Evolutionary conservation across 2,329 filamentous ascomycete species (phyloP), one percentile per base, ranked within the genome.

Genomic region (Colletotrichum gloeosporioides): DNA sequence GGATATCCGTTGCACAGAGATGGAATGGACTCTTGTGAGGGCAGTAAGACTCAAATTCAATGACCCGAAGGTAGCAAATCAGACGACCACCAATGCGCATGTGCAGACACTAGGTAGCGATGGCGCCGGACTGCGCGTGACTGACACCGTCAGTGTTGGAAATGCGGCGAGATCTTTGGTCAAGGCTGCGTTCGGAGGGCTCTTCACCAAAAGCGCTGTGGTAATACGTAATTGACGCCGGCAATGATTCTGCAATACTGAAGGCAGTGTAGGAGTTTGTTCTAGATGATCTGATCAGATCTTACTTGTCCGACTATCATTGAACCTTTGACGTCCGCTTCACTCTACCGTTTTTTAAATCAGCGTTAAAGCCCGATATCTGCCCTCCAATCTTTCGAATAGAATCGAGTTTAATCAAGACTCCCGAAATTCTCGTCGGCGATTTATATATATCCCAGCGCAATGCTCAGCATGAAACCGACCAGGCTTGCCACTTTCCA

Each of bases 21-120:
- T 85, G 82, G 79, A 85, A 6, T 86, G 82, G 82, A 85, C 82
- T 53, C 81, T 86, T 39, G 83, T 86, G 53, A 80, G 84, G 73
- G 78, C 83, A 69, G 74, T 79, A 59, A 83, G 79, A 69, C 36
- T 85, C 49, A 75, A 81, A 22, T 85, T 83, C 57, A 79, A 84
- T 68, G 78, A 82, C 76, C 75, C 77, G 32, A 82, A 81, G 79
- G 25, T 75, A 66, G 32, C 39, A 0, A 64, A 63, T 10, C 25
- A n/a, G 18, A 27, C 57, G 4, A 29, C 15, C 15, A 12, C 27
- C 39, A 79, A 71, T 53, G 77, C 57, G 55, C 79, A 81, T 0
- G 78, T 84, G 57, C 69, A 79, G 70, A 82, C 77, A 1, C 62
- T 85, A n/a, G 83, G 79, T 5, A 82, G 81, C 59, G 75, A 73